These are phyloP conservation scores for Rhodotorula sp. DNA, from an alignment of 1,284 basidiomycete species.

Conservation along the genomic window DNA sequence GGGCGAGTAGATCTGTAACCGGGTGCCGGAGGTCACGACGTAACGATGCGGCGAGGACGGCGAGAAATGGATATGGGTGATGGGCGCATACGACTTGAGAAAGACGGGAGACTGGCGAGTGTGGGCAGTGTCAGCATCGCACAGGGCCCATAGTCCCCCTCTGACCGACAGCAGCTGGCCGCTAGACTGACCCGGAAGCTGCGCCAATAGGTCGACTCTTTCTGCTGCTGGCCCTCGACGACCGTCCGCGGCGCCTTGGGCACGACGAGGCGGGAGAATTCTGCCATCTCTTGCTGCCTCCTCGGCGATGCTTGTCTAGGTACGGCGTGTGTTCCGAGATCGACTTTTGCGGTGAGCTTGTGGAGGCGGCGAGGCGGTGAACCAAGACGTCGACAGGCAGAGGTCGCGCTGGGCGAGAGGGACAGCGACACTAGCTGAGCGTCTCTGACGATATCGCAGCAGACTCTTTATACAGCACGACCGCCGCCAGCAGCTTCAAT, in stretches of 20 bases:
- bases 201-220: constrained; percentile 40
- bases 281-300: constrained; percentile 25
- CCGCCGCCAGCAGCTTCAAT: too few relatives aligned
- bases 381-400: too few relatives aligned
- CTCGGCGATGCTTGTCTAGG: too few relatives aligned
- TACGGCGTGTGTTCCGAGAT: background rate
- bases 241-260: constrained; percentile 34
- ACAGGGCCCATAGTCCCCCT: too few relatives aligned
- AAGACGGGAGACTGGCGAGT: constrained; percentile 70
- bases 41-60: constrained; percentile 82
- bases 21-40: constrained; percentile 90
- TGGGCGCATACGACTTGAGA: constrained; percentile 90
- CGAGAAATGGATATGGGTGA: constrained; percentile 88
- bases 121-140: background rate
- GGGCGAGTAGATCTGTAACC: constrained; percentile 94
- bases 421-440: background rate
- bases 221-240: constrained; percentile 25
- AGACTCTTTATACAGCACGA: too few relatives aligned
- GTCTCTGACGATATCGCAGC: background rate
- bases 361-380: background rate
- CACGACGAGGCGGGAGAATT: constrained; percentile 39
- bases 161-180: background rate
- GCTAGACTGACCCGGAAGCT: constrained; percentile 29
- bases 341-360: background rate
- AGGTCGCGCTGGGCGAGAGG: background rate